Evolutionary conservation across 768 basidiomycete genomes (phyloP).

Genomic region (Lactifluus echinatus): DNA sequence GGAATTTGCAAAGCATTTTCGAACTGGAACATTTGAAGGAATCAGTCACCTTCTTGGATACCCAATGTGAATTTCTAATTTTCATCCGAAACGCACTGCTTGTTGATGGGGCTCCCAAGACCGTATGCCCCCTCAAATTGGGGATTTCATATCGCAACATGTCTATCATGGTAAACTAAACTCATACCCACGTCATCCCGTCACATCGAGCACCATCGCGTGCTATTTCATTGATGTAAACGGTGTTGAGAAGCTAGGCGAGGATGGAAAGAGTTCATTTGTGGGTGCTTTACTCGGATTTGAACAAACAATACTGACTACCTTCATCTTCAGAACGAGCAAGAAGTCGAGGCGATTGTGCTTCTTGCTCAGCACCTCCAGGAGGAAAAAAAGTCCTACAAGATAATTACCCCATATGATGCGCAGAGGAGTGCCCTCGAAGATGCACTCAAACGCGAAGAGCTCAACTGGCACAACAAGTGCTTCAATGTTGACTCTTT

Average conservation of each 20-base stretch:
- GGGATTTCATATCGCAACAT: conserved; percentile 56
- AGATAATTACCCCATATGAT: conserved; percentile 79
- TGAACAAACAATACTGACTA: neutral
- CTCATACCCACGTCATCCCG: conserved; percentile 42
- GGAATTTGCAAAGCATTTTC: conserved; percentile 66
- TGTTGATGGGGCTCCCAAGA: conserved; percentile 36
- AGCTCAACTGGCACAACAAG: conserved; percentile 54
- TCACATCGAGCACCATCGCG: conserved; percentile 37
- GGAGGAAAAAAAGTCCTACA: conserved; percentile 38
- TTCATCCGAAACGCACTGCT: conserved; percentile 1
- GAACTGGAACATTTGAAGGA: conserved; percentile 53
- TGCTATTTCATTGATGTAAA: conserved; percentile 59
- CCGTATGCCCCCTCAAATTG: conserved; percentile 78
- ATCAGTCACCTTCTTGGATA: conserved; percentile 50
- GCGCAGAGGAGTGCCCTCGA: conserved; percentile 58
- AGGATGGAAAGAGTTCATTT: neutral
- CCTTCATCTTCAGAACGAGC: conserved; percentile 45
- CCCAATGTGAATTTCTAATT: conserved; percentile 51
- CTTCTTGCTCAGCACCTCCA: conserved; percentile 51
- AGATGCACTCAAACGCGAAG: conserved; percentile 38
- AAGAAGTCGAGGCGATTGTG: conserved; percentile 49
- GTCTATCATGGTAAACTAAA: conserved; percentile 56
- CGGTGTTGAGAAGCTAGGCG: conserved; percentile 28
- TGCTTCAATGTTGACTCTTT: conserved; percentile 76
- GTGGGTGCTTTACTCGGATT: neutral